Evolutionary conservation across 805 yeast genomes (phyloP), one percentile per base, ranked within the genome.

Genomic region (Saturnispora hagleri): DNA sequence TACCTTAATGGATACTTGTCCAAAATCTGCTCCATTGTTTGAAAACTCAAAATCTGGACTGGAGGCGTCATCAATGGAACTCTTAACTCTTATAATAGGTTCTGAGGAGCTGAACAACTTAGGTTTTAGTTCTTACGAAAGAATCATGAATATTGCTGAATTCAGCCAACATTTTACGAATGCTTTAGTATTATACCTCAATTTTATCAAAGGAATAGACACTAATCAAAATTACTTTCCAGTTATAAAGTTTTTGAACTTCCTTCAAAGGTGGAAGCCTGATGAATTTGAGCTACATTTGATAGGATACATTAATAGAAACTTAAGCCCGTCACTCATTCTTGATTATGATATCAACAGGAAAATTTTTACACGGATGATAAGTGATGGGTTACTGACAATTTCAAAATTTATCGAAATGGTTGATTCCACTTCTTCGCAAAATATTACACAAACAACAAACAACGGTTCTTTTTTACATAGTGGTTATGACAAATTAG

Each of bases 191-290:
- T 61, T 58, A 24, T 67, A 64, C 51, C 58, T 62, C 51, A 64
- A 59, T 44, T 38, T 51, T 12, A 49, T 64, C 27, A 66, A 41
- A 8, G 61, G 58, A 20, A 56, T 59, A 38, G 58, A 55, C 6
- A 40, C 34, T 24, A 18, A 18, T 7, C 51, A 51, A 18, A 51
- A 54, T 22, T 47, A 50, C 2, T 5, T 33, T 1, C 41, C 58
- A 4, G 50, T 58, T 12, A 36, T 51, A 3, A 51, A 53, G 10
- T 55, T 64, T 28, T 36, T 67, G 53, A 58, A 51, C 38, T 47
- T 53, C 31, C 50, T 76, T 64, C 61, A 73, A 65, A 53, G 52
- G 51, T 74, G 69, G 80, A 76, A 57, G 60, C 73, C 34, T 53
- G 53, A 50, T 10, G 69, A 65, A 26, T 68, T 69, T 52, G 53